Conservation (phyloP, 2,329 filamentous ascomycete genomes). For the Helotiales sp. region DNA sequence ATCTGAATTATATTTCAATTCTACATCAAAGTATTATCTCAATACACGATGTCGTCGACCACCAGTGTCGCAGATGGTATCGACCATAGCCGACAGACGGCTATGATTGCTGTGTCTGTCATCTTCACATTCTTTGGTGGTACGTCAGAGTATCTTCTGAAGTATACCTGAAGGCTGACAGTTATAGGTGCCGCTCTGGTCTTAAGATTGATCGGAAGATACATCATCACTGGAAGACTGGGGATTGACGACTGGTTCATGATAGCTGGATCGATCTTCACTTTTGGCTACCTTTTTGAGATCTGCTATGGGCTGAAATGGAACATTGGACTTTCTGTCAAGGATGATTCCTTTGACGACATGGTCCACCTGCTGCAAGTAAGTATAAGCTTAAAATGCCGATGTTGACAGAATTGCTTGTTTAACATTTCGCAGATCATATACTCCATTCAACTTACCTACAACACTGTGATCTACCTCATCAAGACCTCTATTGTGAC, state of each 20-base stretch:
- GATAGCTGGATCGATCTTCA: conserved; percentile 14
- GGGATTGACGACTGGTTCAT: conserved; percentile 19
- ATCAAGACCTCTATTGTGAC: conserved; percentile 38
- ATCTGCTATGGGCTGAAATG: conserved; percentile 15
- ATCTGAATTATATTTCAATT: background rate
- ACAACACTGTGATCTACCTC: conserved; percentile 31
- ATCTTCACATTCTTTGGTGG: conserved; percentile 15
- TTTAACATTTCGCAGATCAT: conserved; percentile 19
- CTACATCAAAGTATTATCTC: background rate
- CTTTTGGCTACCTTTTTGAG: conserved; percentile 17
- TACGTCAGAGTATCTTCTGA: background rate
- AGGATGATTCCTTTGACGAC: conserved; percentile 4
- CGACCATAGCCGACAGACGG: conserved; percentile 1
- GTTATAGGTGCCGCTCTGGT: conserved; percentile 12
- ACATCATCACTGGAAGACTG: conserved; percentile 7
- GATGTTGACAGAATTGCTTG: no score
- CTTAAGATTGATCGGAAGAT: conserved; percentile 14
- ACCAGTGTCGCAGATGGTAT: background rate
- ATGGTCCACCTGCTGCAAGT: conserved; percentile 13
- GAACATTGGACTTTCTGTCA: conserved; percentile 15
- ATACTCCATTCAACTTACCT: conserved; percentile 35
- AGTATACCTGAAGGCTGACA: background rate
- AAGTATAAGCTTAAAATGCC: background rate
- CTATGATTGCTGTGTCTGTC: conserved; percentile 7
- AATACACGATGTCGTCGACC: background rate